Base-by-base conservation (phyloP, 2,329 filamentous ascomycete species). In the Seiridium cupressi region DNA sequence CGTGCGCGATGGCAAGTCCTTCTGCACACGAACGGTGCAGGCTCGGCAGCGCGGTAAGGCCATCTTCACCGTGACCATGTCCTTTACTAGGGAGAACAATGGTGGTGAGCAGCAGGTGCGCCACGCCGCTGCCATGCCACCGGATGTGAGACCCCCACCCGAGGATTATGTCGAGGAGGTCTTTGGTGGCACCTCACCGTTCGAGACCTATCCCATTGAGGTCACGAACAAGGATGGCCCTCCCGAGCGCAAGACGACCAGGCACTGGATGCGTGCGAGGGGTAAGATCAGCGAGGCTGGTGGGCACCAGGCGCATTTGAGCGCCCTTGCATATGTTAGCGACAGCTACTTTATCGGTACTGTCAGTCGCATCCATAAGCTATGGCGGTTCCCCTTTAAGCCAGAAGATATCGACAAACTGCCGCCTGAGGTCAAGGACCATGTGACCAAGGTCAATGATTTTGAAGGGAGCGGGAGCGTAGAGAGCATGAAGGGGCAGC, bases 31-130 rank as follows among this genome's bases (percentile, higher is more conserved):
- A 58, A 98, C 94, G 1, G 95, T 99, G n/a, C 94, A 98, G 77
- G 95, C 95, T 38, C 84, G 93, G 35, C 95, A 99, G 78, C 83
- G 88, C 46, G 95, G 93, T 8, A 86, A 87, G 62, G 91, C 90
- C 70, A 98, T 99, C 77, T 98, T 98, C 78, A 98, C 94, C 18
- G 95, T 92, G 1, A 99, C 94, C 5, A 87, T 96, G 76, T 95
- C 90, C 64, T 98, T 99, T 73, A 89, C 90, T 70, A 82, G 86
- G 18, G 87, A 89, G 69, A 83, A 81, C 62, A 84, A 81, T 63
- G 84, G 49, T n/a, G 49, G 49, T 38, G 34, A 83, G 79, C 11
- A 64, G 65, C 55, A 74, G 71, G 82, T 95, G 3, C 75, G 85
- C 59, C 93, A 97, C 77, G 84, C 87, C 3, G 81, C 81, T 36